Conservation (phyloP, 495 filamentous ascomycete species). For the Hypomontagnella submonticulosa region DNA sequence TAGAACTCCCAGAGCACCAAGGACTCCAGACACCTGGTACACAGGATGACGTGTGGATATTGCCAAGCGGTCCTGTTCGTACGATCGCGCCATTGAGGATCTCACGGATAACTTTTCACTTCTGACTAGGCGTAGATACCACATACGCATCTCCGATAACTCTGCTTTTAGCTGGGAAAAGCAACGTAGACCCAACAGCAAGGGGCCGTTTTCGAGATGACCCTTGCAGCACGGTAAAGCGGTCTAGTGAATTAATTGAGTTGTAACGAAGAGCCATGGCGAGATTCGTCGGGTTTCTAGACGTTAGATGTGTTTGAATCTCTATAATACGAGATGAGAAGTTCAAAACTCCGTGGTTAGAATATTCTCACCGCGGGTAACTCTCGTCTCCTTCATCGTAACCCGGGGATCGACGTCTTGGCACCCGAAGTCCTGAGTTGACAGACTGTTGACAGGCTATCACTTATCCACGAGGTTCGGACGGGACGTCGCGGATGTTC, state of each 20-base stretch:
- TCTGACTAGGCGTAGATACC: conserved; percentile 4
- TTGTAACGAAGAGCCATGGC: conserved; percentile 12
- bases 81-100: conserved; percentile 7
- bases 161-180: too few species aligned
- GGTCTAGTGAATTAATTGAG: not conserved
- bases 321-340: not conserved
- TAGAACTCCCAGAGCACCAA: conserved; percentile 7
- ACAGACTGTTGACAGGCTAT: not conserved
- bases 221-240: conserved; percentile 4
- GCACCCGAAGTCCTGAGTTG: conserved; percentile 14
- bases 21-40: conserved; percentile 20
- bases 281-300: conserved; percentile 8
- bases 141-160: too few species aligned
- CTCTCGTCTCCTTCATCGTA: conserved; percentile 12
- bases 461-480: conserved; percentile 2
- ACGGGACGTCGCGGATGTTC: conserved; percentile 6
- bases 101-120: conserved; percentile 7
- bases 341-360: not conserved
- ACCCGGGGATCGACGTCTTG: conserved; percentile 12
- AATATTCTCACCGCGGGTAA: conserved; percentile 1
- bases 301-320: not conserved
- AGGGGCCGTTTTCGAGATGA: conserved; percentile 1
- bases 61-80: conserved; percentile 21
- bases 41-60: conserved; percentile 23
- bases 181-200: not conserved